Evolutionary conservation across 106 monocot genomes (phyloP).

Genomic region (Apostasia shenzhenica): DNA sequence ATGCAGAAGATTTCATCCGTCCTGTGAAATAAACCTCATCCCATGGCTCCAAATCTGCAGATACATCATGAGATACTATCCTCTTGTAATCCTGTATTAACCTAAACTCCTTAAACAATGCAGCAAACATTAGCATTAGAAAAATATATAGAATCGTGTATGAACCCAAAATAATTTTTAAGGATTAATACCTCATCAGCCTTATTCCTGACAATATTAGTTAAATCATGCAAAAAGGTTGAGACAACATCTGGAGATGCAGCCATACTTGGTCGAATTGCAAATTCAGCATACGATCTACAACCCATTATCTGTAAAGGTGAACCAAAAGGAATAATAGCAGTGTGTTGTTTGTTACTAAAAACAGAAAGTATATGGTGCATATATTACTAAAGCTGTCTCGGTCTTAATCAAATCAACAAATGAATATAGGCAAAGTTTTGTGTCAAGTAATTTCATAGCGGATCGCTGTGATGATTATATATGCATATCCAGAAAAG

Average conservation of each 20-base stretch:
- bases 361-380: too few species aligned
- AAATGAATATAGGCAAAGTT: too few species aligned
- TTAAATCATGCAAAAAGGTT: slow-evolving; percentile 59
- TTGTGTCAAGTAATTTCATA: too few species aligned
- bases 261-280: slow-evolving; percentile 78
- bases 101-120: slow-evolving; percentile 50
- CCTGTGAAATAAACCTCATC: slow-evolving; percentile 81
- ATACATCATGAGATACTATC: slow-evolving; percentile 33
- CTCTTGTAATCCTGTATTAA: slow-evolving; percentile 62
- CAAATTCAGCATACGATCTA: slow-evolving; percentile 85
- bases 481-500: too few species aligned
- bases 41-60: slow-evolving; percentile 67
- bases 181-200: slow-evolving; percentile 57
- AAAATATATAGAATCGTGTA: not conserved
- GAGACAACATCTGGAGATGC: slow-evolving; percentile 60
- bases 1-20: slow-evolving; percentile 68
- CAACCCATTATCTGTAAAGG: slow-evolving; percentile 72
- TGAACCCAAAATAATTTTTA: not conserved
- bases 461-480: too few species aligned
- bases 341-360: too few species aligned
- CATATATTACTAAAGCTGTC: too few species aligned
- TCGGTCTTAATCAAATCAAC: too few species aligned
- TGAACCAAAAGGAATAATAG: not conserved
- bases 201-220: slow-evolving; percentile 42
- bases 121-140: not conserved